phyloP scores from a whole-genome alignment of 2,329 filamentous ascomycete genomes.

The Calonectria ilicicola region DNA sequence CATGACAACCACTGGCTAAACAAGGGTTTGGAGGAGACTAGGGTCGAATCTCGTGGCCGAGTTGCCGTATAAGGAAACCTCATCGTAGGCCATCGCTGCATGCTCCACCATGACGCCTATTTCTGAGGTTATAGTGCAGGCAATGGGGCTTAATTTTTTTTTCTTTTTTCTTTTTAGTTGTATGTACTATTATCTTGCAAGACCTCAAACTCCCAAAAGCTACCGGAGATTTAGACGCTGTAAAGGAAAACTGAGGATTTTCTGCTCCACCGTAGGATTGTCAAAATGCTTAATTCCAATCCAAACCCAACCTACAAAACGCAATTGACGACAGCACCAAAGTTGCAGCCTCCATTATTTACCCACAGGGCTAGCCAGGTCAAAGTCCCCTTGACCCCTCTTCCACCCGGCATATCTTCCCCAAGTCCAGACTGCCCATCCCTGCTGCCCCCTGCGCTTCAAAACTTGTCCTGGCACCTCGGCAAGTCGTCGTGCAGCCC shows the following conservation, averaged over 20 bases:
- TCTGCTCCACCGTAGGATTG: neutral
- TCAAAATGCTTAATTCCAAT: neutral
- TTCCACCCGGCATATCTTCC: constrained; percentile 9
- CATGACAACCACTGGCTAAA: neutral
- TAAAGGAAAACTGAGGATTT: neutral
- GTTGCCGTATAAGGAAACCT: constrained; percentile 19
- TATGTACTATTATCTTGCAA: neutral
- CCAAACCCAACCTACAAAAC: neutral
- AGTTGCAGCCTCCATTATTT: neutral
- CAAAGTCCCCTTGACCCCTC: constrained; percentile 21
- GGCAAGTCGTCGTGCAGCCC: neutral
- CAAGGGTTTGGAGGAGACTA: neutral
- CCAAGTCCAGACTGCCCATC: constrained; percentile 27
- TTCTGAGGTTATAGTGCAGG: neutral
- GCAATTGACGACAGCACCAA: neutral
- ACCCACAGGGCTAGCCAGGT: neutral
- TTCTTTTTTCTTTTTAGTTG: neutral
- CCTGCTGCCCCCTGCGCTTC: constrained; percentile 7
- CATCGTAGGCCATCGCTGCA: neutral
- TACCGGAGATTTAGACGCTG: neutral
- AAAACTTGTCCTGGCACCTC: constrained; percentile 23
- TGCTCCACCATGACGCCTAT: neutral
- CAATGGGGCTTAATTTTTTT: neutral
- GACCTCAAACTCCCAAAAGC: neutral
- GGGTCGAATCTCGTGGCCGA: neutral